Conservation (phyloP, 2,329 filamentous ascomycete genomes). For the Aquanectria penicillioides region DNA sequence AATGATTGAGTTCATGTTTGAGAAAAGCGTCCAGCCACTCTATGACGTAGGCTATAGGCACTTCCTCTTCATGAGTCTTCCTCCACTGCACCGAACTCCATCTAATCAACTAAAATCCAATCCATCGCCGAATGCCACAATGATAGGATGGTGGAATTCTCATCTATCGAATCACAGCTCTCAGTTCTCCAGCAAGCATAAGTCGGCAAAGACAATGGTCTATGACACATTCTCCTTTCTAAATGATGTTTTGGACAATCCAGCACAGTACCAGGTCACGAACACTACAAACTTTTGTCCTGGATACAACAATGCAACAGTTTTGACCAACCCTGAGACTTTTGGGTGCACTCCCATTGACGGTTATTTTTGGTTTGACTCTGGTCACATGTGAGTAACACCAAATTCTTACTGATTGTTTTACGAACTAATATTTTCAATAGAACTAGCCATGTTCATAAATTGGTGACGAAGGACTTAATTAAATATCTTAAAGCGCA, state of each 20-base stretch:
- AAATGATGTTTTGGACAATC: conserved; percentile 9
- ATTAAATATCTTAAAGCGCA: background rate
- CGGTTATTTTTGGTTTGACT: conserved; percentile 20
- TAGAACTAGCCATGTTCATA: conserved; percentile 11
- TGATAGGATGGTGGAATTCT: conserved; percentile 18
- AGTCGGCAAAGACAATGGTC: conserved; percentile 4
- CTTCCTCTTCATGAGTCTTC: conserved; percentile 20
- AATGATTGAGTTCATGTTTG: conserved; percentile 14
- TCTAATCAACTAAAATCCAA: background rate
- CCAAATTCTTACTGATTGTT: no score
- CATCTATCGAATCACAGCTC: background rate
- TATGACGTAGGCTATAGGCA: conserved; percentile 13
- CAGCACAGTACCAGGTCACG: background rate
- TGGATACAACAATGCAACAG: background rate
- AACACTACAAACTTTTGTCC: conserved; percentile 16
- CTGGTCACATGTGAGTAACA: conserved; percentile 16
- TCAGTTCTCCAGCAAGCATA: background rate
- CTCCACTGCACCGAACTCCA: conserved; percentile 14
- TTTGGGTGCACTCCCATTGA: conserved; percentile 4
- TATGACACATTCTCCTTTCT: conserved; percentile 20
- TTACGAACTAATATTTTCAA: background rate
- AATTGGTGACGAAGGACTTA: conserved; percentile 13
- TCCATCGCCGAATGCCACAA: background rate
- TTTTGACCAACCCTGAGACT: background rate
- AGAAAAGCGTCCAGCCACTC: background rate